These are phyloP conservation scores for Cryptosporidium bovis DNA, from an alignment of 169 alveolate genomes.

Conservation along the genomic window DNA sequence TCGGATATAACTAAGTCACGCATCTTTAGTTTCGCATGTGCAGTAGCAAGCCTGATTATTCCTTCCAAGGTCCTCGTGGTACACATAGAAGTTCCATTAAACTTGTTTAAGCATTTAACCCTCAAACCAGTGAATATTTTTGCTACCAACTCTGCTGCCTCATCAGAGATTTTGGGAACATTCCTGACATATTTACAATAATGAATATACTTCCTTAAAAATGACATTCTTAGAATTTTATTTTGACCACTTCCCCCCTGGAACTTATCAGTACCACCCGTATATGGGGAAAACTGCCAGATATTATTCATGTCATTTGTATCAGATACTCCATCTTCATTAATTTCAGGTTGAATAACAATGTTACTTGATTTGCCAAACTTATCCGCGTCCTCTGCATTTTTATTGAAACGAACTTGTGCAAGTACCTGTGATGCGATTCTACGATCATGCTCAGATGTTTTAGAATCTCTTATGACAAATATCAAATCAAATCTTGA, in stretches of 20 bases:
- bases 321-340: conserved; percentile 17
- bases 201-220: conserved; percentile 71
- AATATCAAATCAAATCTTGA: conserved; percentile 96
- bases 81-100: conserved; percentile 33
- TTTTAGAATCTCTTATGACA: conserved; percentile 81
- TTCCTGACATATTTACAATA: conserved; percentile 67
- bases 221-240: conserved; percentile 18
- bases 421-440: conserved; percentile 68
- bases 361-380: conserved; percentile 5
- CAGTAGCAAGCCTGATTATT: conserved; percentile 88
- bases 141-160: conserved; percentile 84
- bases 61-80: conserved; percentile 88
- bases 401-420: conserved; percentile 50
- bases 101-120: conserved; percentile 63
- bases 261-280: background rate
- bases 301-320: conserved; percentile 71
- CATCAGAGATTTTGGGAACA: conserved; percentile 84
- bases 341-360: conserved; percentile 65
- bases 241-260: conserved; percentile 27
- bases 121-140: conserved; percentile 83
- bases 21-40: conserved; percentile 87
- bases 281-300: conserved; percentile 67
- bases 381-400: background rate
- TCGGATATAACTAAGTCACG: conserved; percentile 84
- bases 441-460: conserved; percentile 55